phyloP scores from a whole-genome alignment of 805 yeast genomes.

The Blastobotrys chiropterorum region DNA sequence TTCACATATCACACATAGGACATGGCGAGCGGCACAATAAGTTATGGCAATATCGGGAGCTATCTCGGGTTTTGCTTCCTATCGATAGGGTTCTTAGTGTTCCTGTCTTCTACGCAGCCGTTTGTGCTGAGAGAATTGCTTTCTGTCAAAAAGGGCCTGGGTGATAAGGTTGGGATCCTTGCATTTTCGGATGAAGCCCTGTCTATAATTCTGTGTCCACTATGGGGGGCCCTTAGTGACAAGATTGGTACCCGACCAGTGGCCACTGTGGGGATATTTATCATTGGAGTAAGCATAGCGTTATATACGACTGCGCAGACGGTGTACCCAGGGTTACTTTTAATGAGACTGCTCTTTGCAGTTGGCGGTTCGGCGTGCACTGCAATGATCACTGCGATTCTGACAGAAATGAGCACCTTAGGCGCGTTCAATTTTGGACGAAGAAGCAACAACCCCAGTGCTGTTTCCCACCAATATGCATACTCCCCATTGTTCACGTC shows the following conservation, averaged over 20 bases:
- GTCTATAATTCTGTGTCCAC: constrained; percentile 48
- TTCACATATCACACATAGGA: background rate
- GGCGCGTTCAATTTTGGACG: constrained; percentile 11
- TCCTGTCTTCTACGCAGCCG: constrained; percentile 39
- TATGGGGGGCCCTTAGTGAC: constrained; percentile 59
- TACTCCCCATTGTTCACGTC: background rate
- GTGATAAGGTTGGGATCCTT: constrained; percentile 43
- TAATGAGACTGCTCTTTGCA: constrained; percentile 53
- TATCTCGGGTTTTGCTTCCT: constrained; percentile 36
- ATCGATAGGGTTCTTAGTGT: constrained; percentile 39
- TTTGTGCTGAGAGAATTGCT: constrained; percentile 38
- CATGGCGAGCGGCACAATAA: background rate
- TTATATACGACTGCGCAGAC: constrained; percentile 43
- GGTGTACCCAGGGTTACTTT: constrained; percentile 45
- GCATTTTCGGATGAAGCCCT: constrained; percentile 57
- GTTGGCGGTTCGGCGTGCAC: constrained; percentile 50
- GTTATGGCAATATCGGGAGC: constrained; percentile 6
- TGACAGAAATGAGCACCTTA: constrained; percentile 45
- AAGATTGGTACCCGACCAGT: constrained; percentile 54
- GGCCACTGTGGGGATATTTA: constrained; percentile 42
- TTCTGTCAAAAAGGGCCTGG: constrained; percentile 30
- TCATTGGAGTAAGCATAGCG: constrained; percentile 42
- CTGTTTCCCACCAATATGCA: background rate
- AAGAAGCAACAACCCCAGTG: constrained; percentile 8
- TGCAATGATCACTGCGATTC: constrained; percentile 55